These are phyloP conservation scores for Pyrus pyrifolia DNA, from an alignment of 306 rosid species.

Conservation along the genomic window DNA sequence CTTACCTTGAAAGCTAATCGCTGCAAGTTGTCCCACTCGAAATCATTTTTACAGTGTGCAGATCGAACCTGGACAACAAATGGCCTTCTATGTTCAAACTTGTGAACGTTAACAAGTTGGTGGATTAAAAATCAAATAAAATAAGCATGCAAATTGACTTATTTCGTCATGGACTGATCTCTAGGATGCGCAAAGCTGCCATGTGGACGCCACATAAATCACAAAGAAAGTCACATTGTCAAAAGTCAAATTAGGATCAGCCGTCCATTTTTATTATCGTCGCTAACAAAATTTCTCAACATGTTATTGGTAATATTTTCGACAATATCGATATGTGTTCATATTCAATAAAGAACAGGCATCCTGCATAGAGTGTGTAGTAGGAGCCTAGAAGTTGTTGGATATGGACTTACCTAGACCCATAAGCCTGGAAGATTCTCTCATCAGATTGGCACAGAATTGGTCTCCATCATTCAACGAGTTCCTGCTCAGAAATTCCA, in stretches of 20 bases:
- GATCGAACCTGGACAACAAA: conserved; percentile 64
- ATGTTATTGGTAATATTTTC: too few species aligned
- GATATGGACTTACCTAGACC: conserved; percentile 41
- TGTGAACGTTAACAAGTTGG: not conserved
- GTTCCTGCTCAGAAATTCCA: conserved; percentile 63
- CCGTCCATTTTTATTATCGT: not conserved
- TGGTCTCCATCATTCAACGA: conserved; percentile 82
- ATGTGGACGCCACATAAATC: conserved; percentile 19
- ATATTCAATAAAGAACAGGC: too few species aligned
- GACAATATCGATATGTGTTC: too few species aligned
- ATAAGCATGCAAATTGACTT: not conserved
- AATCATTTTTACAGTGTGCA: conserved; percentile 78
- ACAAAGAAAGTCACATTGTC: not conserved
- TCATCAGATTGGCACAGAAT: conserved; percentile 73
- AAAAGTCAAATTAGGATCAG: conserved; percentile 4
- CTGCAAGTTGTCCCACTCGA: conserved; percentile 85
- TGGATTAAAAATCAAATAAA: not conserved
- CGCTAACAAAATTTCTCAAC: too few species aligned
- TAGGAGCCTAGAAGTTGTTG: not conserved
- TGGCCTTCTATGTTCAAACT: not conserved
- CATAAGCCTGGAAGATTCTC: conserved; percentile 88
- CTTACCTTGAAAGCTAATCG: conserved; percentile 60
- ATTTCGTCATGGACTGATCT: conserved; percentile 37
- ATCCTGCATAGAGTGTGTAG: too few species aligned
- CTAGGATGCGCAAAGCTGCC: conserved; percentile 74